These are phyloP conservation scores for Phytophthora cactorum DNA, from an alignment of 352 stramenopile species.

Conservation along the genomic window DNA sequence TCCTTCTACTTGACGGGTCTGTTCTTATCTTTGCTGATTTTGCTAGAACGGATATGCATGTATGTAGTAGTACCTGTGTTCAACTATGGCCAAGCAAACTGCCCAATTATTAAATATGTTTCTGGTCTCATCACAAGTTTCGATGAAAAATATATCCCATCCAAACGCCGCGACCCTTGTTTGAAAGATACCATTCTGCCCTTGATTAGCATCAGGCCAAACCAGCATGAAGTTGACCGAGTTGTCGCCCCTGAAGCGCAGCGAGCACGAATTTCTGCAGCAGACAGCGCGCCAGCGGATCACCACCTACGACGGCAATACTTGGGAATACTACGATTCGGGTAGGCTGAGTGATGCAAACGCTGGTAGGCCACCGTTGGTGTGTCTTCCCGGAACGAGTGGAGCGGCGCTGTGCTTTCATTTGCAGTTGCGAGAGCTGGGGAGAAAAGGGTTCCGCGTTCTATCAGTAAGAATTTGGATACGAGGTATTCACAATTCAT, in stretches of 20 bases:
- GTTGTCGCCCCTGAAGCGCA: constrained; percentile 28
- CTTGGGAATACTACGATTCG: constrained; percentile 81
- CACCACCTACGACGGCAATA: constrained; percentile 80
- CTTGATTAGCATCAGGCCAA: constrained; percentile 17
- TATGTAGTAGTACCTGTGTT: no score
- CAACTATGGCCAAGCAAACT: no score
- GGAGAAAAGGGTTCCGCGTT: constrained; percentile 67
- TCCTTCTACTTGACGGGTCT: no score
- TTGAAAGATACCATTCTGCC: constrained; percentile 14
- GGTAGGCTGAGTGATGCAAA: constrained; percentile 45
- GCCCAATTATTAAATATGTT: no score
- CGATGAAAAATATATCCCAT: background rate
- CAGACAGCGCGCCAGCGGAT: constrained; percentile 66
- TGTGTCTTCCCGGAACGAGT: constrained; percentile 71
- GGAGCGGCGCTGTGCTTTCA: constrained; percentile 67
- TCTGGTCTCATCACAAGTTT: no score
- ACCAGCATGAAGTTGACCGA: constrained; percentile 20
- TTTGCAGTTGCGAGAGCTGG: constrained; percentile 54
- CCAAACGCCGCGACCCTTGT: background rate
- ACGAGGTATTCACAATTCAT: background rate
- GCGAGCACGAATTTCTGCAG: constrained; percentile 66
- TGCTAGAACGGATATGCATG: no score
- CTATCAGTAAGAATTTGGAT: constrained; percentile 46
- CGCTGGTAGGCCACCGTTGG: constrained; percentile 41
- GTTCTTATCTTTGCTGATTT: no score